Evolutionary conservation across 495 filamentous ascomycete species (phyloP), one percentile per base, ranked within the genome.

Genomic region (Neurospora sp.): DNA sequence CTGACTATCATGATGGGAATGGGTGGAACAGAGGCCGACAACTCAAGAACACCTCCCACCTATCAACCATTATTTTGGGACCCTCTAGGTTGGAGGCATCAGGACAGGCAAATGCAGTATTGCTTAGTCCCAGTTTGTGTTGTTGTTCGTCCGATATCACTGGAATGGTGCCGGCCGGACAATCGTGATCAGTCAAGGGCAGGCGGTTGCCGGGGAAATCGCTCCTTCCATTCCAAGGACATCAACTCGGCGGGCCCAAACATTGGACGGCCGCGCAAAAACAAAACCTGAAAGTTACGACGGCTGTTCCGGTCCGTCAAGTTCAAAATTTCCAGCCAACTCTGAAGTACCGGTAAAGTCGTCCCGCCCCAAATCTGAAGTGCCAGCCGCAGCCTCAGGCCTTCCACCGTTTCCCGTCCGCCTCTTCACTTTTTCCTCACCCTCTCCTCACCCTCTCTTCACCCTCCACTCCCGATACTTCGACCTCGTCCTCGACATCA

Each of bases 341-440:
- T 66, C 54, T 66, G 27, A 35, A 35, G 27, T 66, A 66, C 54
- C 54, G 27, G 54, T 66, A 16, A 66, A 66, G 54, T 66, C 54
- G 54, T 31, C 11, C 54, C 54, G 27, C 23, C 23, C 54, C 23
- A 62, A 66, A 66, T 66, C 27, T 66, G 14, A 66, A 66, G 54
- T 66, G 54, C 54, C 54, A 66, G 27, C 54, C 54, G 54, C 54
- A 66, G 27, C 54, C 54, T 35, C 14, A 60, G 49, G 20, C 23
- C 27, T 40, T 72, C 74, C 74, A 74, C 73, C 42, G n/a, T 12
- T 75, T 75, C 71, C 40, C 39, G 70, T 70, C 71, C 16, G 69
- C 60, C 54, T 69, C 39, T 40, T 31, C 40, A 44, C 7, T 1
- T 27, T 18, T 73, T 20, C 16, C 70, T 70, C 54, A 31, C 49